Conservation (phyloP, 306 rosid species). For the Canavalia gladiata region DNA sequence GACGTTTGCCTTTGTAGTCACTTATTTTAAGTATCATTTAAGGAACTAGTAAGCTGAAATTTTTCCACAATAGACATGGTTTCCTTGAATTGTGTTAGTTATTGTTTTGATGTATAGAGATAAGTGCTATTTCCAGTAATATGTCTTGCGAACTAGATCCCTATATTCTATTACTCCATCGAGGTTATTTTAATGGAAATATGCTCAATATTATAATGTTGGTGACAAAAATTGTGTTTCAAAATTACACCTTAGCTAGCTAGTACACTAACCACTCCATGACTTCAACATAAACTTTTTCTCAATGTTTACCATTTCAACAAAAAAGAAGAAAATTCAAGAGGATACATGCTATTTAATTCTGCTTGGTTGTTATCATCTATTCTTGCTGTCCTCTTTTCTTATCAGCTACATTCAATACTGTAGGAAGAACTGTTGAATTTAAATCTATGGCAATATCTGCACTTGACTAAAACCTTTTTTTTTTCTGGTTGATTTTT, state of each 20-base stretch:
- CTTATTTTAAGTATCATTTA: neutral
- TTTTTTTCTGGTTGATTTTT: slow-evolving; percentile 22
- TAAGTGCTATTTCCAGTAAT: neutral
- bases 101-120: neutral
- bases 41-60: neutral
- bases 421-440: neutral
- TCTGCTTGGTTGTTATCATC: neutral
- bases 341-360: slow-evolving; percentile 4
- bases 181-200: neutral
- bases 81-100: neutral
- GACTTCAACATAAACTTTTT: neutral
- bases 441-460: slow-evolving; percentile 6
- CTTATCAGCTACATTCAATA: neutral
- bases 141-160: neutral
- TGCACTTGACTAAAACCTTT: slow-evolving; percentile 1
- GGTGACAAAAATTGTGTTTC: slow-evolving; percentile 2
- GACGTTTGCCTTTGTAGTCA: neutral
- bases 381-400: neutral
- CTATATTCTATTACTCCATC: neutral
- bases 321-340: neutral
- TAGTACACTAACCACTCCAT: neutral
- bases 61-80: neutral
- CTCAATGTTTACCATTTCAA: neutral
- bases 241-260: neutral
- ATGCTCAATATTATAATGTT: neutral